phyloP scores from a whole-genome alignment of 495 filamentous ascomycete species.

The Pyrenula massariospora region DNA sequence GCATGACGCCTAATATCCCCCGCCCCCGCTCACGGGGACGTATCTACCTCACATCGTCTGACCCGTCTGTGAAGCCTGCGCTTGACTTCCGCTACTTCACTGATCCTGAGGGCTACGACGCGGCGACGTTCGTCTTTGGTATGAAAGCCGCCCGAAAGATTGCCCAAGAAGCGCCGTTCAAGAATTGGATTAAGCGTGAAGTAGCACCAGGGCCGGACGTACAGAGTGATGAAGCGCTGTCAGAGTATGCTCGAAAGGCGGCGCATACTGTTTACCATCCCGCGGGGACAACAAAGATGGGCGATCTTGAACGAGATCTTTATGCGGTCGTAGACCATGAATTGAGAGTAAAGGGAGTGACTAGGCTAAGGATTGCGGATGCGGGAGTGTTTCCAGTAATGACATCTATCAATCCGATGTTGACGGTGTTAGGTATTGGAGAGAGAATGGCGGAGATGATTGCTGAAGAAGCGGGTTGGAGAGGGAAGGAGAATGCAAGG shows the following conservation, averaged over 20 bases:
- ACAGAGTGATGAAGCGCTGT: constrained; percentile 58
- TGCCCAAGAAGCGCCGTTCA: constrained; percentile 60
- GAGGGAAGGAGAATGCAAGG: constrained; percentile 25
- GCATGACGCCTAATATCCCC: constrained; percentile 87
- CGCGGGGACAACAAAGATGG: constrained; percentile 81
- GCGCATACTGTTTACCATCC: constrained; percentile 84
- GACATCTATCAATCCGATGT: constrained; percentile 55
- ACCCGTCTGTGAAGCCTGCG: constrained; percentile 64
- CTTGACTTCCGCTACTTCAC: constrained; percentile 86
- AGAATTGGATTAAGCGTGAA: constrained; percentile 67
- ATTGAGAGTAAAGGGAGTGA: constrained; percentile 43
- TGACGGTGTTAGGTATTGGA: constrained; percentile 52
- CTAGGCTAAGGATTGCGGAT: constrained; percentile 51
- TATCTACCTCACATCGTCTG: constrained; percentile 57
- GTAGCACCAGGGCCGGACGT: constrained; percentile 62
- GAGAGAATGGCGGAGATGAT: constrained; percentile 55
- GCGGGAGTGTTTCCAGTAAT: constrained; percentile 60
- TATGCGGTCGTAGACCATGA: constrained; percentile 53
- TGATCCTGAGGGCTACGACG: constrained; percentile 72
- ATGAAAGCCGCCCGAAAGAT: constrained; percentile 59
- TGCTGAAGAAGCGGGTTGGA: constrained; percentile 50
- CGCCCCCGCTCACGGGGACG: constrained; percentile 64
- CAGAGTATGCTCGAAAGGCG: constrained; percentile 59
- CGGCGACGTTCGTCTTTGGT: constrained; percentile 69
- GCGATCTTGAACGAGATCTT: constrained; percentile 47